phyloP scores from a whole-genome alignment of 192 early-diverging fungal genomes.

The Coemansia sp. region DNA sequence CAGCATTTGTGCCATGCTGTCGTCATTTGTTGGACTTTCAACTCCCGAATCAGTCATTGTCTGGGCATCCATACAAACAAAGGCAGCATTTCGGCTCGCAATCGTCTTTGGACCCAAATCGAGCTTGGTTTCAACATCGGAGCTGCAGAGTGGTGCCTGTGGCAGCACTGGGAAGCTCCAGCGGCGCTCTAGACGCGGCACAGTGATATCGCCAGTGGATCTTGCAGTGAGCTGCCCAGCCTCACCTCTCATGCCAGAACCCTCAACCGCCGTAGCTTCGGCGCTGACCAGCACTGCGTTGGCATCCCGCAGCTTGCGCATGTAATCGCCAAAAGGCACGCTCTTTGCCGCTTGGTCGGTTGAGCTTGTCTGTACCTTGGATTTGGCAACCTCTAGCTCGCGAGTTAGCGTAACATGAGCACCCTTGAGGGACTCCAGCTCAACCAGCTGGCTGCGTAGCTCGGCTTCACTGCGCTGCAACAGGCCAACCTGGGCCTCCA shows the following conservation, averaged over 20 bases:
- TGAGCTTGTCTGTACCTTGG: not conserved
- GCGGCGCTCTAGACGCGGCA: not conserved
- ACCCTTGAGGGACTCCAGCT: slow-evolving; percentile 15
- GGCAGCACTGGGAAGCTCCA: slow-evolving; percentile 12
- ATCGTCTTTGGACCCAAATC: not conserved
- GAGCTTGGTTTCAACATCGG: not conserved
- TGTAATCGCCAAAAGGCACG: slow-evolving; percentile 13
- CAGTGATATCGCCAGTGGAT: not conserved
- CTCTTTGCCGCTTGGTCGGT: slow-evolving; percentile 2
- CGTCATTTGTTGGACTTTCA: not conserved
- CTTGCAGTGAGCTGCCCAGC: not conserved
- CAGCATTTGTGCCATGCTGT: slow-evolving; percentile 36
- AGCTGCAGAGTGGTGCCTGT: not conserved
- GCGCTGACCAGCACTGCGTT: slow-evolving; percentile 17
- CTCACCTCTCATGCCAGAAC: not conserved
- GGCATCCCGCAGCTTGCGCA: slow-evolving; percentile 24
- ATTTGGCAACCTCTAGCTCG: slow-evolving; percentile 11
- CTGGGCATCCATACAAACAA: slow-evolving; percentile 17
- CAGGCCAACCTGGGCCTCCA: slow-evolving; percentile 6
- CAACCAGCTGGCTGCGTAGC: slow-evolving; percentile 20
- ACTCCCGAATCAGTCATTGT: slow-evolving; percentile 24
- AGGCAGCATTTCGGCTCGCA: not conserved
- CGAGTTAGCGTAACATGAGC: slow-evolving; percentile 3
- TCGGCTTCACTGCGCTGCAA: slow-evolving; percentile 8
- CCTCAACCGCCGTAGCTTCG: slow-evolving; percentile 18